Base-by-base conservation (phyloP, 2,329 filamentous ascomycete genomes). In the Sordariomycetes sp. region DNA sequence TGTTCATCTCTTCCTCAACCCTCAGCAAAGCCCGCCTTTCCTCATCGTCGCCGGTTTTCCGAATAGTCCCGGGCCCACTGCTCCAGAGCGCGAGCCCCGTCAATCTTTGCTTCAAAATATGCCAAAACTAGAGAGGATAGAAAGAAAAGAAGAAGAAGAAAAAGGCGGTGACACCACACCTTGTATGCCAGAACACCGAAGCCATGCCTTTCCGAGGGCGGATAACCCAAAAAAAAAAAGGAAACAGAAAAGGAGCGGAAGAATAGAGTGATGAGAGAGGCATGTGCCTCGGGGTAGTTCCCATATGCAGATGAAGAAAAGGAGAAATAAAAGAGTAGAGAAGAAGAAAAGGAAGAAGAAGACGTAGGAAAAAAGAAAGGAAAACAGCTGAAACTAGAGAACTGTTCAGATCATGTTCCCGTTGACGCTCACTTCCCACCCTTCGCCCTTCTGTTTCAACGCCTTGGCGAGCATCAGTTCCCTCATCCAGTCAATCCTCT, bases 401-500 rank as follows among this genome's bases (percentile, higher is more conserved):
- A 32, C 46, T n/a, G 32, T 12, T 65, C 72, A 88, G 67, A 88
- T 86, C 82, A 86, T 87, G 72, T 84, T 87, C 52, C 89, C 89
- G 68, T 93, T 93, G 62, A 92, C 83, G 67, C 85, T 88, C 65
- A 94, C 83, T 73, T 92, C 88, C 65, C 88, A 93, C 20, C 90
- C 90, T 65, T 90, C 86, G 53, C 83, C 85, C 79, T 92, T 94
- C 72, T 90, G 87, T 76, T 86, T 89, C 69, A 90, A 76, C 20
- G 90, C 90, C 76, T 94, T 94, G 58, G 90, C 90, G 53, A 95
- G 82, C 90, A 95, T 95, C 61, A 95, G 76, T 79, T 95, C 90
- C 58, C 90, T 80, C 90, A 95, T 95, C 94, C 94, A 99, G 70
- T 97, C 93, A 66, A 97, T 97, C 61, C 93, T 82, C 69, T 97